phyloP scores from a whole-genome alignment of 805 yeast species.

The Yamadazyma sp. region DNA sequence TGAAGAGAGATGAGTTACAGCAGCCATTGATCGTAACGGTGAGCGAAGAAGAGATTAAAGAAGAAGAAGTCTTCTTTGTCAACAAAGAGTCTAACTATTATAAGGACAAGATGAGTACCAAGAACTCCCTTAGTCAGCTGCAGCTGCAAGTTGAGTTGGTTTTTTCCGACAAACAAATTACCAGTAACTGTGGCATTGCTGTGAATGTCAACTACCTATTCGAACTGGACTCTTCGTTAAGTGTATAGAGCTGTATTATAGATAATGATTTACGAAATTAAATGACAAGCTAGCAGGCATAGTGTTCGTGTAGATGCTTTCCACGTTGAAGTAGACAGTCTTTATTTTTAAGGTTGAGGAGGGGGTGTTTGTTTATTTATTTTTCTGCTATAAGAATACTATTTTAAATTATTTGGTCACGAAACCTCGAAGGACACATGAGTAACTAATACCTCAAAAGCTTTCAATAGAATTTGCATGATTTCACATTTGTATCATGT shows the following conservation, averaged over 20 bases:
- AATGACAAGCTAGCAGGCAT: too few relatives aligned
- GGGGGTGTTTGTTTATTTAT: too few relatives aligned
- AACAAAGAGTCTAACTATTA: constrained; percentile 14
- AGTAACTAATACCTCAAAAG: too few relatives aligned
- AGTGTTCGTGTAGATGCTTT: too few relatives aligned
- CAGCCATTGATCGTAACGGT: background rate
- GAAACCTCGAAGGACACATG: too few relatives aligned
- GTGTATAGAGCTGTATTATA: constrained; percentile 3
- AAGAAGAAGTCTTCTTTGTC: constrained; percentile 12
- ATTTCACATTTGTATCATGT: too few relatives aligned
- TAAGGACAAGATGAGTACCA: constrained; percentile 7
- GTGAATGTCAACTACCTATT: constrained; percentile 11
- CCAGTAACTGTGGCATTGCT: constrained; percentile 11
- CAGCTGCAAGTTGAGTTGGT: constrained; percentile 4
- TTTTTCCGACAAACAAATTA: constrained; percentile 2
- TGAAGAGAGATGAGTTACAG: background rate
- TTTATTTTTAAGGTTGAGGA: too few relatives aligned
- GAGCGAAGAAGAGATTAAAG: constrained; percentile 1
- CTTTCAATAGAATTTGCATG: too few relatives aligned
- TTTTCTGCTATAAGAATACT: too few relatives aligned
- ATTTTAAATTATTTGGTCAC: too few relatives aligned
- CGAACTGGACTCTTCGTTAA: constrained; percentile 6
- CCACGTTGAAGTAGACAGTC: too few relatives aligned
- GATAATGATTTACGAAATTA: constrained; percentile 7
- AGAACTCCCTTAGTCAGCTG: background rate